These are phyloP conservation scores for Fusarium burgessii DNA, from an alignment of 2,329 filamentous ascomycete species.

Conservation along the genomic window DNA sequence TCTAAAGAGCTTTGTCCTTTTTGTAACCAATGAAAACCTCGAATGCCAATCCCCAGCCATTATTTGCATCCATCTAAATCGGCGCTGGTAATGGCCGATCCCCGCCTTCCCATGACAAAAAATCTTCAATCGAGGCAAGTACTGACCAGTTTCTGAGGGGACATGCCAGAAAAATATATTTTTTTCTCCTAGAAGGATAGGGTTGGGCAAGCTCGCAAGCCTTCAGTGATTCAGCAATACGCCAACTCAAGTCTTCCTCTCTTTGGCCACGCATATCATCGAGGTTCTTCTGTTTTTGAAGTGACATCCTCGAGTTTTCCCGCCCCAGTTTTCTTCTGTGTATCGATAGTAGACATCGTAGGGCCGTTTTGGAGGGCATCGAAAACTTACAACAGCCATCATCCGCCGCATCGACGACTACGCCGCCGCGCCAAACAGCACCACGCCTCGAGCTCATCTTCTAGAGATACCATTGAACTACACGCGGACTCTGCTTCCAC, in stretches of 20 bases:
- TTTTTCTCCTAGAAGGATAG: not conserved
- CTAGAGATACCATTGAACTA: constrained; percentile 28
- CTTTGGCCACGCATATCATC: not conserved
- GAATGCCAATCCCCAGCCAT: not conserved
- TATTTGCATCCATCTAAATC: constrained; percentile 2
- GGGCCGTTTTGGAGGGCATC: constrained; percentile 42
- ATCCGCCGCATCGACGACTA: constrained; percentile 40
- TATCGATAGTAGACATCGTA: constrained; percentile 48
- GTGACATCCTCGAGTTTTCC: constrained; percentile 38
- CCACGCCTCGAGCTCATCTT: constrained; percentile 36
- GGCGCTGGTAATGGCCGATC: constrained; percentile 10
- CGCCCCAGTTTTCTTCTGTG: constrained; percentile 51
- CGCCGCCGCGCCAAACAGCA: constrained; percentile 38
- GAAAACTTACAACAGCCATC: constrained; percentile 56
- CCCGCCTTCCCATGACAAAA: constrained; percentile 6
- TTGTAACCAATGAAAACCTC: not conserved
- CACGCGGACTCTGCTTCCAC: not conserved
- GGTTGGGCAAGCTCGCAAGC: too few relatives aligned
- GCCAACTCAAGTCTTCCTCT: not conserved
- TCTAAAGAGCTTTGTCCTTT: not conserved
- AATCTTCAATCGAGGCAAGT: constrained; percentile 4
- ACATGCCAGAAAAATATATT: not conserved
- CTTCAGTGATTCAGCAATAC: not conserved
- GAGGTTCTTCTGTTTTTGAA: constrained; percentile 25
- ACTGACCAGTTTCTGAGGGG: not conserved